Conservation (phyloP, 768 basidiomycete genomes). For the Rhodotorula graminis region DNA sequence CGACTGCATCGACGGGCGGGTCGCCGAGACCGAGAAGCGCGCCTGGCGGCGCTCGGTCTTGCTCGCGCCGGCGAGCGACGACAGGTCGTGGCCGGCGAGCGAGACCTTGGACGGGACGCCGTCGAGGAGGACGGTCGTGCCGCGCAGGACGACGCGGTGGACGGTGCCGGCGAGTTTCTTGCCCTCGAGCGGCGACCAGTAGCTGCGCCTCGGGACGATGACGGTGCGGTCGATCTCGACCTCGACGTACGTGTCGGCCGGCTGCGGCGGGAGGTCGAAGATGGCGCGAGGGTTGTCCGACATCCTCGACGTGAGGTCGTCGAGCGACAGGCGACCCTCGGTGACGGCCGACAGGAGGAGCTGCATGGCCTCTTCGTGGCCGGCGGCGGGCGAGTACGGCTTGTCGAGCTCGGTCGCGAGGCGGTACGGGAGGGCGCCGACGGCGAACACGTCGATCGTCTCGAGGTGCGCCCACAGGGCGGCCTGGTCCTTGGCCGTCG, state of each 20-base stretch:
- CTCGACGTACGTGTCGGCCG: conserved; percentile 77
- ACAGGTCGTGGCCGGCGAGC: conserved; percentile 46
- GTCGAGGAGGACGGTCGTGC: conserved; percentile 82
- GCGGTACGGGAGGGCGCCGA: conserved; percentile 76
- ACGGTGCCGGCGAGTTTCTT: conserved; percentile 63
- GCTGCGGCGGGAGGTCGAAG: conserved; percentile 73
- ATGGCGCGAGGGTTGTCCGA: conserved; percentile 90
- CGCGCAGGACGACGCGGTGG: conserved; percentile 85
- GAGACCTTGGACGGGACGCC: conserved; percentile 59
- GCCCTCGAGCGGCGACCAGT: conserved; percentile 79
- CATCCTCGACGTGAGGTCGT: conserved; percentile 73
- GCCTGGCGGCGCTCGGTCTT: conserved; percentile 43
- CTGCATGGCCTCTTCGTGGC: conserved; percentile 80
- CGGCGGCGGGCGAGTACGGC: conserved; percentile 63
- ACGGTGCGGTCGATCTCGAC: conserved; percentile 77
- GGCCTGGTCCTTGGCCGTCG: conserved; percentile 68
- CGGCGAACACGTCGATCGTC: conserved; percentile 81
- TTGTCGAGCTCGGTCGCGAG: conserved; percentile 63
- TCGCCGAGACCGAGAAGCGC: conserved; percentile 46
- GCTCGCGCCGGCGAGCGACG: conserved; percentile 38
- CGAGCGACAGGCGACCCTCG: conserved; percentile 70
- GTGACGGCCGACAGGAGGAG: conserved; percentile 79
- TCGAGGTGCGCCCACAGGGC: conserved; percentile 80
- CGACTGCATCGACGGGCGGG: conserved; percentile 38
- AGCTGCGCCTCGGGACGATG: conserved; percentile 52